Percentiles rank a stretch among this genome's conserved stretches.
phyloP scores from a whole-genome alignment of 2,329 filamentous ascomycete species.

The Aspergillus quadrilineatus region DNA sequence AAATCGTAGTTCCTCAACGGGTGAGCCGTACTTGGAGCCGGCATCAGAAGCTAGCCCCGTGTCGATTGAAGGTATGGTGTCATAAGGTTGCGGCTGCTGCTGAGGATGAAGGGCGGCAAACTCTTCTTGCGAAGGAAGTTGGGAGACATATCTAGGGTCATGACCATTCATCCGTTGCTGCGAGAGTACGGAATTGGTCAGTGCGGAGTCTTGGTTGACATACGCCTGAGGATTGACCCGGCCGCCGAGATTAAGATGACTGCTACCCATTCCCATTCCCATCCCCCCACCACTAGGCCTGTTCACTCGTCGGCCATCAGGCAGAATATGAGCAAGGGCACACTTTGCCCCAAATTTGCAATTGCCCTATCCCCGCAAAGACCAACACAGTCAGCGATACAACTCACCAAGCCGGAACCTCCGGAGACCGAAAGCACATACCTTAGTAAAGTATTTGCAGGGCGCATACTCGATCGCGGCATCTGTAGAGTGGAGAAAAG shows the following conservation, averaged over 20 bases:
- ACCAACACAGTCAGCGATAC: constrained; percentile 23
- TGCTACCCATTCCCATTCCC: constrained; percentile 50
- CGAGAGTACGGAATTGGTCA: constrained; percentile 70
- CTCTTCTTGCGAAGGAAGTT: constrained; percentile 45
- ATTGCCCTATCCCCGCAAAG: constrained; percentile 67
- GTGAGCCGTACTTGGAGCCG: constrained; percentile 74
- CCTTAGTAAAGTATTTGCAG: constrained; percentile 99
- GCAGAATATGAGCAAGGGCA: constrained; percentile 91
- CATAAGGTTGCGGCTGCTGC: constrained; percentile 46
- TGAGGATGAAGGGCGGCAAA: constrained; percentile 40
- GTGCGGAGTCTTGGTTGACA: constrained; percentile 65
- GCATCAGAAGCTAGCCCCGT: constrained; percentile 59
- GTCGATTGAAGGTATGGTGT: constrained; percentile 57
- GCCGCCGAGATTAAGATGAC: constrained; percentile 64
- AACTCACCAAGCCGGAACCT: background rate
- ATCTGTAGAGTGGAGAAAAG: constrained; percentile 91
- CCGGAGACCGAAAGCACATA: constrained; percentile 40
- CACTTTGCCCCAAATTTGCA: constrained; percentile 99
- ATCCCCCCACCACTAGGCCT: constrained; percentile 52
- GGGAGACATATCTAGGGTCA: constrained; percentile 46
- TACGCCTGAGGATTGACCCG: constrained; percentile 65
- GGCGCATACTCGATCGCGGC: constrained; percentile 77
- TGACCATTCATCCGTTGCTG: constrained; percentile 57
- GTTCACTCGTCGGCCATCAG: constrained; percentile 90
- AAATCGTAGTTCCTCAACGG: constrained; percentile 72